phyloP scores from a whole-genome alignment of 495 filamentous ascomycete genomes.

The Podospora pseudoanserina region DNA sequence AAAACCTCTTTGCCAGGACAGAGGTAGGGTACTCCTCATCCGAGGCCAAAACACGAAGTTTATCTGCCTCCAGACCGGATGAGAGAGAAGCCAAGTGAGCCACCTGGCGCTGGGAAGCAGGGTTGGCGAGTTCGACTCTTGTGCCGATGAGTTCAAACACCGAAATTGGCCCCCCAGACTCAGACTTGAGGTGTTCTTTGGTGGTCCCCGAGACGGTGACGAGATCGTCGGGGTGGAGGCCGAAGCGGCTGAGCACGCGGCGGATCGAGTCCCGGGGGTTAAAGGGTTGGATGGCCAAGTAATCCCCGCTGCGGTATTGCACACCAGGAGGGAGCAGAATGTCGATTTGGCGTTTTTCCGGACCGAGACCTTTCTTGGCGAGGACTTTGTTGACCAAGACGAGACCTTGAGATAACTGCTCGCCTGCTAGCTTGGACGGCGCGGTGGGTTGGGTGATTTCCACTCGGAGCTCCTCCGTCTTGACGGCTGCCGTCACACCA shows the following conservation, averaged over 20 bases:
- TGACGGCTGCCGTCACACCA: slow-evolving; percentile 15
- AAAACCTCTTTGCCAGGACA: slow-evolving; percentile 47
- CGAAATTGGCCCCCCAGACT: slow-evolving; percentile 50
- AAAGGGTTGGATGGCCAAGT: slow-evolving; percentile 60
- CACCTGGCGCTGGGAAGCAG: slow-evolving; percentile 47
- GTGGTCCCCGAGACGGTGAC: slow-evolving; percentile 26
- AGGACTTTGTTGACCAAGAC: slow-evolving; percentile 52
- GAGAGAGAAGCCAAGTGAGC: slow-evolving; percentile 24
- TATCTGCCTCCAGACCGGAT: slow-evolving; percentile 16
- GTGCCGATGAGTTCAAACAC: slow-evolving; percentile 54
- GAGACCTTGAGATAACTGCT: slow-evolving; percentile 19
- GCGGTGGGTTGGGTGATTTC: slow-evolving; percentile 15
- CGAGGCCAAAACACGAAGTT: slow-evolving; percentile 17
- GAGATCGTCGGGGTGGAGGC: slow-evolving; percentile 52
- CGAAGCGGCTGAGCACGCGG: slow-evolving; percentile 32
- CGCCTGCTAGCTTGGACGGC: slow-evolving; percentile 24
- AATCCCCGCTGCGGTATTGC: slow-evolving; percentile 61
- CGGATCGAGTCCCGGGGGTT: slow-evolving; percentile 55
- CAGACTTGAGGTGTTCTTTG: slow-evolving; percentile 39
- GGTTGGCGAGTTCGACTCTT: slow-evolving; percentile 64
- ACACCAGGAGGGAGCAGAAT: slow-evolving; percentile 58
- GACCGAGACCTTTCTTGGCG: slow-evolving; percentile 49
- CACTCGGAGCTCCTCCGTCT: slow-evolving; percentile 13
- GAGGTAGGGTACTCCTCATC: slow-evolving; percentile 24
- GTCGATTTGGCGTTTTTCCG: slow-evolving; percentile 57